Evolutionary conservation across 1,139 yeast species (phyloP).

Genomic region (Hemisphaericaspora xylofermentans): DNA sequence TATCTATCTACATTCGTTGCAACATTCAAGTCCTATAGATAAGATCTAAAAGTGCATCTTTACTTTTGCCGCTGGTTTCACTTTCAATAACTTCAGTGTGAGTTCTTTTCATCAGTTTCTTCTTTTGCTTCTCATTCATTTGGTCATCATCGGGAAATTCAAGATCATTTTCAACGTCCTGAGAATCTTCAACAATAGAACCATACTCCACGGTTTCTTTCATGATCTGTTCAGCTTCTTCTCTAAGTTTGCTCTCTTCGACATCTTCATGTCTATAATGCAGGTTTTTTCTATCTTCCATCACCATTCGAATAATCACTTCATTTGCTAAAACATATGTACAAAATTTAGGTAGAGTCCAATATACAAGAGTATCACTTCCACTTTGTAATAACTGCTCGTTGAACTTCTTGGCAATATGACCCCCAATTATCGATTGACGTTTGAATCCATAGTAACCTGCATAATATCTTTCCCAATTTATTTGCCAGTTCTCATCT

Average conservation of each 20-base stretch:
- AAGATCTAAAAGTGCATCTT: no score
- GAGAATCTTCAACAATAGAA: constrained; percentile 40
- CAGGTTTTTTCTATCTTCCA: constrained; percentile 35
- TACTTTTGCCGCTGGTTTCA: no score
- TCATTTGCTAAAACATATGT: constrained; percentile 67
- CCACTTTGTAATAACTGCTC: constrained; percentile 24
- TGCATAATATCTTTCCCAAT: constrained; percentile 49
- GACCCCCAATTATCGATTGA: constrained; percentile 49
- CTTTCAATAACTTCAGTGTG: not conserved
- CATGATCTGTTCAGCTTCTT: constrained; percentile 46
- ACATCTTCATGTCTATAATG: constrained; percentile 12
- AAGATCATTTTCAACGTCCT: constrained; percentile 32
- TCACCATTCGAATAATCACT: constrained; percentile 49
- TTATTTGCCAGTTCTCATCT: constrained; percentile 46
- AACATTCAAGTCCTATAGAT: no score
- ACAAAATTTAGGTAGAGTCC: constrained; percentile 58
- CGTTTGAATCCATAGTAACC: constrained; percentile 65
- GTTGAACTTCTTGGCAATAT: constrained; percentile 29
- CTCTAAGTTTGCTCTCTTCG: constrained; percentile 22
- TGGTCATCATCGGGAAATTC: constrained; percentile 9
- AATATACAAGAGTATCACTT: constrained; percentile 49
- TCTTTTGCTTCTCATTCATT: constrained; percentile 7
- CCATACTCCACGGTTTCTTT: constrained; percentile 59
- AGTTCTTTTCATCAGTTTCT: not conserved
- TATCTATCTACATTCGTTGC: no score